phyloP scores from a whole-genome alignment of 495 filamentous ascomycete species.

The Pyronema domesticum region DNA sequence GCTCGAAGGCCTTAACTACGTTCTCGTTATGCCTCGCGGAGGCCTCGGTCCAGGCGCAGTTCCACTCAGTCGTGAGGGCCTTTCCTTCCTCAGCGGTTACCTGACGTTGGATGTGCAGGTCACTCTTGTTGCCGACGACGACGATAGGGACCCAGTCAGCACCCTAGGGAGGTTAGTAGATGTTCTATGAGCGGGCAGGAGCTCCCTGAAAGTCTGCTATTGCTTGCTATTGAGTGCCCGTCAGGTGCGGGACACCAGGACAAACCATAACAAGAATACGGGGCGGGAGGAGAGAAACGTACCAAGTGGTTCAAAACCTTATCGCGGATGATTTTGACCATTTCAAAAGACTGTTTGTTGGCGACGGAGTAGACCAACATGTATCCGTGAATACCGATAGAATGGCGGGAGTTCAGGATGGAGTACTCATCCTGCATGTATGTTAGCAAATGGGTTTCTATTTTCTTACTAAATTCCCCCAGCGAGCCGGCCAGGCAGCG shows the following conservation, averaged over 20 bases:
- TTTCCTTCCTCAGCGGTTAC: constrained; percentile 71
- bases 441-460: background rate
- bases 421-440: constrained; percentile 76
- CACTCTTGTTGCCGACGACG: constrained; percentile 92
- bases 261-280: background rate
- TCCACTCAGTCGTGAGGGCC: constrained; percentile 62
- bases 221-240: background rate
- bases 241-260: background rate
- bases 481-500: too few species aligned
- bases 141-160: constrained; percentile 82
- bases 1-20: constrained; percentile 79
- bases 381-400: constrained; percentile 98
- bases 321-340: constrained; percentile 84
- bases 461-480: background rate
- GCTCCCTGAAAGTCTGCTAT: constrained; percentile 4
- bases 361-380: constrained; percentile 94
- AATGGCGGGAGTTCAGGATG: constrained; percentile 94
- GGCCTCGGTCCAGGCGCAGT: constrained; percentile 87
- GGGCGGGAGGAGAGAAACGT: constrained; percentile 23
- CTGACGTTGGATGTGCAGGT: constrained; percentile 87
- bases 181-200: background rate
- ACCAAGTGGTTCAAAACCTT: constrained; percentile 96
- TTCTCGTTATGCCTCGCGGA: constrained; percentile 88
- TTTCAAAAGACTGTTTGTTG: constrained; percentile 86
- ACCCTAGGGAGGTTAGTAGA: constrained; percentile 37